phyloP scores from a whole-genome alignment of 1,139 yeast genomes.

The Geotrichum citri-aurantii region DNA sequence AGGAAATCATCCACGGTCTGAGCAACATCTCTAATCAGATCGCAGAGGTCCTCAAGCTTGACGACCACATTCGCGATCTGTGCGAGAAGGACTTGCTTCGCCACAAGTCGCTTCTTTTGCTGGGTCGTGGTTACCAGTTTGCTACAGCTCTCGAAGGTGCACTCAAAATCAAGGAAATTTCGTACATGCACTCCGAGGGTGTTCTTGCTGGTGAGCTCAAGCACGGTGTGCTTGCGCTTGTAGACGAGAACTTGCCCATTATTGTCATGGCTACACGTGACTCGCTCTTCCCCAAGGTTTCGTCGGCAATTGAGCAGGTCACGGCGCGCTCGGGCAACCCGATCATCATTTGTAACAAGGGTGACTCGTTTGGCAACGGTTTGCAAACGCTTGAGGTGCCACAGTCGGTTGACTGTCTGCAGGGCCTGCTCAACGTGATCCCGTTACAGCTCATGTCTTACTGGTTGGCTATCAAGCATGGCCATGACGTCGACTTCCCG shows the following conservation, averaged over 20 bases:
- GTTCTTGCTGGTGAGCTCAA: conserved; percentile 98
- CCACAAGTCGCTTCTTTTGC: conserved; percentile 79
- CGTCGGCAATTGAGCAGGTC: conserved; percentile 94
- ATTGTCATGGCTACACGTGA: conserved; percentile 96
- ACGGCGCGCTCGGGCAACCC: conserved; percentile 98
- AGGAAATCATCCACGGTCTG: conserved; percentile 81
- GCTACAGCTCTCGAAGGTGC: conserved; percentile 99
- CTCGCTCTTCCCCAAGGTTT: conserved; percentile 91
- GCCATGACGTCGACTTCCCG: conserved; percentile 97
- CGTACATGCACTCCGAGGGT: conserved; percentile 99
- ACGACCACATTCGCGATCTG: conserved; percentile 59
- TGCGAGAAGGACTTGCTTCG: conserved; percentile 67
- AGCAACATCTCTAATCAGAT: conserved; percentile 83
- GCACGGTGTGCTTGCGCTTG: conserved; percentile 96
- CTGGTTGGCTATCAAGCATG: conserved; percentile 94
- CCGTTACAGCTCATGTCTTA: conserved; percentile 96
- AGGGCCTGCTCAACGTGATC: conserved; percentile 89
- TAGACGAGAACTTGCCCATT: conserved; percentile 88
- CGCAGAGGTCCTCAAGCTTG: conserved; percentile 60
- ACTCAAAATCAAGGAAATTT: conserved; percentile 93
- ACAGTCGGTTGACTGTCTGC: conserved; percentile 92
- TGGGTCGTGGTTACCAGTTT: conserved; percentile 96
- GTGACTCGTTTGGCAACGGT: conserved; percentile 50
- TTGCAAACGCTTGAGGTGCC: conserved; percentile 74
- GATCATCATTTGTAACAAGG: conserved; percentile 85